phyloP scores from a whole-genome alignment of 305 asterid species.

The Solanum chacoense region DNA sequence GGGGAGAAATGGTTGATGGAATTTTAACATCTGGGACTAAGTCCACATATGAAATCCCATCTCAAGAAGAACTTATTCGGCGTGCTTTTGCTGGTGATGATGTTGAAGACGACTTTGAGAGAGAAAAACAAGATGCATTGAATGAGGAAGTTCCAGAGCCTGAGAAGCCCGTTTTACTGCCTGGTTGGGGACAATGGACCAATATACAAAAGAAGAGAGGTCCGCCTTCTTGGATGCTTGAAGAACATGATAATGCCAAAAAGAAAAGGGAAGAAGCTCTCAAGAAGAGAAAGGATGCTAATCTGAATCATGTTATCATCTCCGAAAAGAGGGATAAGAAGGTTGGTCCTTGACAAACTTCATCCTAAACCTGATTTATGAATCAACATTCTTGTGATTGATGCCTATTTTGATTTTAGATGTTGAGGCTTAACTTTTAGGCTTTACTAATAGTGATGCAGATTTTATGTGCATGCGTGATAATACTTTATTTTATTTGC shows the following conservation, averaged over 20 bases:
- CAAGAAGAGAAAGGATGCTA: conserved; percentile 84
- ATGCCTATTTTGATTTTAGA: neutral
- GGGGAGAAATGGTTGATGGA: conserved; percentile 87
- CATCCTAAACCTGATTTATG: neutral
- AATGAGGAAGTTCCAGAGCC: conserved; percentile 87
- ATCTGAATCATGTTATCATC: conserved; percentile 70
- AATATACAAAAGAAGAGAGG: conserved; percentile 73
- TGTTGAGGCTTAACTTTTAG: neutral
- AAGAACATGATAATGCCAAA: conserved; percentile 67
- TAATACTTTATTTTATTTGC: neutral
- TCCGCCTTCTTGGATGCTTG: conserved; percentile 75
- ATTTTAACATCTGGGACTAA: conserved; percentile 56
- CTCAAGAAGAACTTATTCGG: conserved; percentile 79
- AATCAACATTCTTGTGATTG: neutral
- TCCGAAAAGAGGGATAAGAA: conserved; percentile 88
- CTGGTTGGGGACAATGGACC: conserved; percentile 99
- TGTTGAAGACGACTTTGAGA: conserved; percentile 75
- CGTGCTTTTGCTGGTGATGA: conserved; percentile 98
- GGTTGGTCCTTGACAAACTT: conserved; percentile 23
- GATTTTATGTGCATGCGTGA: neutral
- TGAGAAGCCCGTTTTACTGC: conserved; percentile 66
- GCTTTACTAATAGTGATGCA: neutral
- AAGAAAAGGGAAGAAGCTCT: conserved; percentile 71
- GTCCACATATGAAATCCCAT: conserved; percentile 63
- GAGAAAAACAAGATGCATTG: conserved; percentile 62